phyloP scores from a whole-genome alignment of 495 filamentous ascomycete genomes.

The Aspergillus cavernicola region DNA sequence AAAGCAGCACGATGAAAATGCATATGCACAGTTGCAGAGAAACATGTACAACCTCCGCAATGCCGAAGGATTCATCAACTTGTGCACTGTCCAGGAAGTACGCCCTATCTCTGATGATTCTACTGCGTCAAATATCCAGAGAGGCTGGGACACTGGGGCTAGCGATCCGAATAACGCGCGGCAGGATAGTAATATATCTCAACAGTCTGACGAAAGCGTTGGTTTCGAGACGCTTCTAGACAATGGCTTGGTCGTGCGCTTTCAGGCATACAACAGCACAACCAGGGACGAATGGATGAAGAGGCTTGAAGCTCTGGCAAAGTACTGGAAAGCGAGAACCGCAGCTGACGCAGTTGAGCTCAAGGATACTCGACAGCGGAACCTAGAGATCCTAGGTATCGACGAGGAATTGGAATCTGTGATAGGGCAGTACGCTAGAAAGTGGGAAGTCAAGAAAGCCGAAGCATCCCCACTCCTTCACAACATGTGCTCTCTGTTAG shows the following conservation, averaged over 20 bases:
- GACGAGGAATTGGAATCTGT: slow-evolving; percentile 69
- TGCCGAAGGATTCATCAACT: slow-evolving; percentile 65
- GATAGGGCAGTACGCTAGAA: slow-evolving; percentile 64
- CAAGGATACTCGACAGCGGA: slow-evolving; percentile 54
- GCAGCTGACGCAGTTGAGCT: slow-evolving; percentile 54
- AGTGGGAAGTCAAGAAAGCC: slow-evolving; percentile 70
- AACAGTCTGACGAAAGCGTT: slow-evolving; percentile 51
- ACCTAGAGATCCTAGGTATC: slow-evolving; percentile 60
- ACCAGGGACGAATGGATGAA: slow-evolving; percentile 65
- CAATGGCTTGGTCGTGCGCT: slow-evolving; percentile 61
- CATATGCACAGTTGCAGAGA: slow-evolving; percentile 58
- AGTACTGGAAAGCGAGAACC: slow-evolving; percentile 63
- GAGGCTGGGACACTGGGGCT: slow-evolving; percentile 49
- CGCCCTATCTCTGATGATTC: slow-evolving; percentile 50
- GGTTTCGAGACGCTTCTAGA: slow-evolving; percentile 62
- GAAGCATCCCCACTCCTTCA: slow-evolving; percentile 63
- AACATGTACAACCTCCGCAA: slow-evolving; percentile 56
- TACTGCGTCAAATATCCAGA: slow-evolving; percentile 46
- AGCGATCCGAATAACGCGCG: slow-evolving; percentile 54
- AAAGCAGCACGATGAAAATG: slow-evolving; percentile 54
- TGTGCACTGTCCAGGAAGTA: slow-evolving; percentile 55
- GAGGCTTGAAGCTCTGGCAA: slow-evolving; percentile 54
- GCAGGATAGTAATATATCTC: slow-evolving; percentile 19
- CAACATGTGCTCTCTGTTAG: slow-evolving; percentile 64
- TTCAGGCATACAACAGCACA: slow-evolving; percentile 59